phyloP scores from a whole-genome alignment of 108 stramenopile species.

The Cylindrotheca closterium region DNA sequence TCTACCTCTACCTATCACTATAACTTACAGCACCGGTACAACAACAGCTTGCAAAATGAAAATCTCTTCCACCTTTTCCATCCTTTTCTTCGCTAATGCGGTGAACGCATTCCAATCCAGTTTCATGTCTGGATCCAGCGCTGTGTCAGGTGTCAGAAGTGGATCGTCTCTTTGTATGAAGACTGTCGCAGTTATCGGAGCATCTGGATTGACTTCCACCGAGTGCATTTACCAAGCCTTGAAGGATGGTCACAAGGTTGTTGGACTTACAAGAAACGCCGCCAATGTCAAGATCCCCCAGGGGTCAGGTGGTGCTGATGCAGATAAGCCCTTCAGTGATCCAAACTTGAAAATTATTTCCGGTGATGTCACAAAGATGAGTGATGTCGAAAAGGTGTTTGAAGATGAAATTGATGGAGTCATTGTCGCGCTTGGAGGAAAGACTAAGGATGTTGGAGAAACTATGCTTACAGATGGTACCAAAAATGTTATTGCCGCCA shows the following conservation, averaged over 20 bases:
- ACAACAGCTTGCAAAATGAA: no score
- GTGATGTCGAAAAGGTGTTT: constrained; percentile 90
- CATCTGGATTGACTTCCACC: constrained; percentile 82
- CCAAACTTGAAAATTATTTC: constrained; percentile 77
- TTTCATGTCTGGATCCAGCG: constrained; percentile 10
- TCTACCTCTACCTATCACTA: no score
- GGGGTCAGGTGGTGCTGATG: constrained; percentile 79
- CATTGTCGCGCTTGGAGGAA: constrained; percentile 94
- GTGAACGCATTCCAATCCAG: constrained; percentile 15
- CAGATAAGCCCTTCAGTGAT: constrained; percentile 63
- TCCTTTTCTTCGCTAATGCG: not conserved
- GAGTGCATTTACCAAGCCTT: constrained; percentile 91
- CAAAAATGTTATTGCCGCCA: constrained; percentile 82
- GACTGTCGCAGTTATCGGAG: constrained; percentile 90
- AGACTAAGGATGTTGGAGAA: constrained; percentile 91
- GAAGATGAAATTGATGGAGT: constrained; percentile 85
- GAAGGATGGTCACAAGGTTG: constrained; percentile 78
- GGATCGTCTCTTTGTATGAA: constrained; percentile 20
- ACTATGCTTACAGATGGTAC: constrained; percentile 97
- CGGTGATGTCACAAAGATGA: constrained; percentile 83
- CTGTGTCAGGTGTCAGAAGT: constrained; percentile 4
- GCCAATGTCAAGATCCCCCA: constrained; percentile 76
- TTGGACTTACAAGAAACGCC: constrained; percentile 83
- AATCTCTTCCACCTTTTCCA: not conserved
- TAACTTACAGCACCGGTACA: no score